Conservation (phyloP, 192 early-diverging fungal genomes). For the Backusella mclennaniae region DNA sequence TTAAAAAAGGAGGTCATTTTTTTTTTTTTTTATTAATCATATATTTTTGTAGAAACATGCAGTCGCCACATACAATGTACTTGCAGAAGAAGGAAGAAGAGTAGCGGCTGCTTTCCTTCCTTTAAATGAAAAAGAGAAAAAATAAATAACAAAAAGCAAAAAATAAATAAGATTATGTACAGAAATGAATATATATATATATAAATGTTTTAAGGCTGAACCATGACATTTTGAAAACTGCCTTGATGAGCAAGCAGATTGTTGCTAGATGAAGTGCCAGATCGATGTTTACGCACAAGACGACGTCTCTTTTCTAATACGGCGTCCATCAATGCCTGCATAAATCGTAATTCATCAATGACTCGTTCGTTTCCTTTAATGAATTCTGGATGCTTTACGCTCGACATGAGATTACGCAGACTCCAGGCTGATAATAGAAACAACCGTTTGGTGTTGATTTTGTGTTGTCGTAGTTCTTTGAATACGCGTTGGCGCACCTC, state of each 20-base stretch:
- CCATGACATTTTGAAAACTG: slow-evolving; percentile 19
- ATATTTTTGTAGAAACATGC: slow-evolving; percentile 48
- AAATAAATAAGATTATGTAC: slow-evolving; percentile 3
- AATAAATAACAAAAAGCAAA: not conserved
- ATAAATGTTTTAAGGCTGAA: not conserved
- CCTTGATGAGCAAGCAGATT: not conserved
- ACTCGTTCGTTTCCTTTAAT: slow-evolving; percentile 10
- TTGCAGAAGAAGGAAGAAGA: slow-evolving; percentile 57
- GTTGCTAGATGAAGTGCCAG: not conserved
- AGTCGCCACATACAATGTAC: slow-evolving; percentile 53
- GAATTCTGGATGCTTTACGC: slow-evolving; percentile 17
- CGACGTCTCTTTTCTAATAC: slow-evolving; percentile 25
- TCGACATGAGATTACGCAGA: slow-evolving; percentile 30
- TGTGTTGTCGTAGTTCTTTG: slow-evolving; percentile 24
- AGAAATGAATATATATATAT: not conserved
- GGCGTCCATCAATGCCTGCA: slow-evolving; percentile 30
- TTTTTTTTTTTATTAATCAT: no score
- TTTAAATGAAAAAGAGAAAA: slow-evolving; percentile 14
- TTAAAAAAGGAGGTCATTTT: not conserved
- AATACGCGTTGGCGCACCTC: slow-evolving; percentile 29
- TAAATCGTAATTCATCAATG: slow-evolving; percentile 34
- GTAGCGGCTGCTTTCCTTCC: slow-evolving; percentile 57
- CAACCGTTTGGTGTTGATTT: slow-evolving; percentile 18
- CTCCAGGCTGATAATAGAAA: slow-evolving; percentile 38
- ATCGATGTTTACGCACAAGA: not conserved